phyloP scores from a whole-genome alignment of 495 filamentous ascomycete genomes.

The Penicillium subrubescens region DNA sequence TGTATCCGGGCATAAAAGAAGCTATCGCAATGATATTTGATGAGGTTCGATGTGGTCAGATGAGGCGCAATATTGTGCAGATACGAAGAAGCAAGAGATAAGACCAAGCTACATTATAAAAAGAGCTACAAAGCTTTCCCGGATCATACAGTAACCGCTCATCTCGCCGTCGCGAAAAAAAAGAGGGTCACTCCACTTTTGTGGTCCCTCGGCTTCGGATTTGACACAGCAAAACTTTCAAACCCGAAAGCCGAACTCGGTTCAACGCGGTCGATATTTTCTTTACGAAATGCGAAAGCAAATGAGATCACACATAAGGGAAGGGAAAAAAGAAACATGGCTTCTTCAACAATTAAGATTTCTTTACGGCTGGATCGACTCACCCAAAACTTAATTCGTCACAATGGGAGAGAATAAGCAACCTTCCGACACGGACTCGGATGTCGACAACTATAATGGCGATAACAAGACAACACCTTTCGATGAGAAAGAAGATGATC shows the following conservation, averaged over 20 bases:
- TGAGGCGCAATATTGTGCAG: not conserved
- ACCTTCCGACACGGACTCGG: not conserved
- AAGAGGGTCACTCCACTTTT: not conserved
- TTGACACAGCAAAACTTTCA: not conserved
- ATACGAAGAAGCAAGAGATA: not conserved
- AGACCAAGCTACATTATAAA: not conserved
- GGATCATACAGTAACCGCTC: not conserved
- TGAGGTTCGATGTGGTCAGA: not conserved
- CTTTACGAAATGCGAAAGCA: not conserved
- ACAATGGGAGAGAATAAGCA: not conserved
- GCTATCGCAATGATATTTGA: not conserved
- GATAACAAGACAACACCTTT: not conserved
- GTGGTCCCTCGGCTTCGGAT: conserved; percentile 3
- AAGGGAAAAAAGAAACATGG: not conserved
- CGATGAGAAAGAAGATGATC: not conserved
- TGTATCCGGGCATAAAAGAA: not conserved
- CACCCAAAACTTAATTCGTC: not conserved
- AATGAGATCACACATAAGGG: not conserved
- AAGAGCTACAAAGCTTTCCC: not conserved
- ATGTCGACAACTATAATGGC: not conserved
- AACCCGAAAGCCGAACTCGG: conserved; percentile 4
- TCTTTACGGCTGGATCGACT: not conserved
- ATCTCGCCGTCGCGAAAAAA: not conserved
- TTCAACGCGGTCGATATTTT: conserved; percentile 1
- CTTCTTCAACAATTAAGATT: not conserved